Conservation (phyloP, 768 basidiomycete species). For the Hypsizygus marmoreus region DNA sequence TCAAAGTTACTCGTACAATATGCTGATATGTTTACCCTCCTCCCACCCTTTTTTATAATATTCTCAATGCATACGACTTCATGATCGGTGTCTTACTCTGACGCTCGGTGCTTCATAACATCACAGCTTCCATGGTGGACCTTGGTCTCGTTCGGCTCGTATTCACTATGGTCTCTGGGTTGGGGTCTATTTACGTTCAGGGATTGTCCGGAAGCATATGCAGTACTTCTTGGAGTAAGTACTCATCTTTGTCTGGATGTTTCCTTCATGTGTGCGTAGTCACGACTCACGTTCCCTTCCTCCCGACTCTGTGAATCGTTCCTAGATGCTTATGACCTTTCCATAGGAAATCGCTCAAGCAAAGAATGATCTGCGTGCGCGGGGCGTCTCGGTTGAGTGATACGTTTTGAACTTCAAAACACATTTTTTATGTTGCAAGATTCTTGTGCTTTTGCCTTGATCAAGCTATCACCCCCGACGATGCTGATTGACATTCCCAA, state of each 20-base stretch:
- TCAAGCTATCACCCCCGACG: too few relatives aligned
- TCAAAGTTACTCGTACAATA: too few relatives aligned
- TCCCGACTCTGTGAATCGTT: too few relatives aligned
- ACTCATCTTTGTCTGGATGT: conserved; percentile 8
- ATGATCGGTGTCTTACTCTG: neutral
- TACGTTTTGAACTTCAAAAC: too few relatives aligned
- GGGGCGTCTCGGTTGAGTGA: conserved; percentile 64
- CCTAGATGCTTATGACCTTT: too few relatives aligned
- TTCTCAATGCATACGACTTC: neutral
- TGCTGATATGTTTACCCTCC: too few relatives aligned
- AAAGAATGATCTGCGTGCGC: conserved; percentile 56
- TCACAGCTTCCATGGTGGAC: conserved; percentile 82
- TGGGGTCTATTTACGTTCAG: conserved; percentile 72
- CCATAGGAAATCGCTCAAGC: conserved; percentile 58
- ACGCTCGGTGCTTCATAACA: neutral
- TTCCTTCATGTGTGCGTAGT: neutral
- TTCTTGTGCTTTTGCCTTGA: too few relatives aligned
- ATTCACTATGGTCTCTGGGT: conserved; percentile 78
- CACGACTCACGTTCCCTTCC: too few relatives aligned
- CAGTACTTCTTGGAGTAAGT: conserved; percentile 64
- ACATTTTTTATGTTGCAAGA: too few relatives aligned
- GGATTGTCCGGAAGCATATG: conserved; percentile 81
- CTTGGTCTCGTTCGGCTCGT: conserved; percentile 77
- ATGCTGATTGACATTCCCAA: too few relatives aligned
- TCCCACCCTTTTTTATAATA: too few relatives aligned